phyloP scores from a whole-genome alignment of 1,284 basidiomycete genomes.

The Lentinus polychrous region DNA sequence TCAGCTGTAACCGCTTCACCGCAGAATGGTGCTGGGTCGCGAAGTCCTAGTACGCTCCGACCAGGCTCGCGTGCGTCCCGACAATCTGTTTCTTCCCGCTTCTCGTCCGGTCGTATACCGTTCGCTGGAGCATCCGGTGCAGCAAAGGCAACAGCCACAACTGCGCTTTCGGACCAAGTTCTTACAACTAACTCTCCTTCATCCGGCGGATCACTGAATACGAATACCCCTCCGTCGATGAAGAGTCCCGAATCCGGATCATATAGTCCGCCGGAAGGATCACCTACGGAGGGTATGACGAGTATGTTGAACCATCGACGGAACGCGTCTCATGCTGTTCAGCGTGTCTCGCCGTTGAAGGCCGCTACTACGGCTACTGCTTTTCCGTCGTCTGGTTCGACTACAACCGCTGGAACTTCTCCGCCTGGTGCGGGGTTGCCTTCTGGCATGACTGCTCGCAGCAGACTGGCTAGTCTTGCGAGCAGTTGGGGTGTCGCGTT shows the following conservation, averaged over 20 bases:
- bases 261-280: constrained; percentile 47
- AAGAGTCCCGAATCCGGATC: constrained; percentile 9
- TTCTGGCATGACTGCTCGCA: constrained; percentile 19
- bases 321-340: constrained; percentile 49
- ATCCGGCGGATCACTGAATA: constrained; percentile 17
- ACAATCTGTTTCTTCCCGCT: constrained; percentile 54
- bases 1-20: constrained; percentile 7
- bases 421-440: neutral
- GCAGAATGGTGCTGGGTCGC: constrained; percentile 22
- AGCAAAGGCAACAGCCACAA: constrained; percentile 60
- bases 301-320: constrained; percentile 37
- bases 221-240: neutral
- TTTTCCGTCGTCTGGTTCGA: neutral
- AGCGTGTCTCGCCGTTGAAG: constrained; percentile 33
- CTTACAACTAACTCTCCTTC: constrained; percentile 35
- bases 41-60: constrained; percentile 47
- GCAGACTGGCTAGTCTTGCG: constrained; percentile 56
- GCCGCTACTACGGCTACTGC: constrained; percentile 12
- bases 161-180: constrained; percentile 53
- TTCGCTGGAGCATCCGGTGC: constrained; percentile 40
- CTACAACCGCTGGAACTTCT: constrained; percentile 5
- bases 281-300: constrained; percentile 48
- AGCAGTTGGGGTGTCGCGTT: constrained; percentile 62
- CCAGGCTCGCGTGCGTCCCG: constrained; percentile 64
- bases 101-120: constrained; percentile 53